These are phyloP conservation scores for Bruguiera sexangula DNA, from an alignment of 345 rosid species.

Conservation along the genomic window DNA sequence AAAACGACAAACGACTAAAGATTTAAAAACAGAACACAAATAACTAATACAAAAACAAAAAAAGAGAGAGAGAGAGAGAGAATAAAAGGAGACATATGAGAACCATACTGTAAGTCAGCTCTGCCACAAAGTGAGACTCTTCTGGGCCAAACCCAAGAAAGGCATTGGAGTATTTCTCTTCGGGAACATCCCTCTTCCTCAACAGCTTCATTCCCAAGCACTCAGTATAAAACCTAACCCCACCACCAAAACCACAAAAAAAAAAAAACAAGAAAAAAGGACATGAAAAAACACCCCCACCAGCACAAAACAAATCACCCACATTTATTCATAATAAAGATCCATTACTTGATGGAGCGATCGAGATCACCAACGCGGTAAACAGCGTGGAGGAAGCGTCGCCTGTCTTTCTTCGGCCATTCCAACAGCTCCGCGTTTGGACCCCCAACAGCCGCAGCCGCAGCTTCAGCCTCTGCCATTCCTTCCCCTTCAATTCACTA, in stretches of 20 bases:
- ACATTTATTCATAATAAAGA: not conserved
- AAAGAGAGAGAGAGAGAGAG: not conserved
- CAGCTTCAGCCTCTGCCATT: conserved; percentile 46
- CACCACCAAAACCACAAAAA: not conserved
- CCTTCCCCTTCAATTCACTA: too few relatives aligned
- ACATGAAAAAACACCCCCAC: not conserved
- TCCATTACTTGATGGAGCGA: conserved; percentile 66
- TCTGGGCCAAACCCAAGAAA: conserved; percentile 92
- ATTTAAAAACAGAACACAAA: not conserved
- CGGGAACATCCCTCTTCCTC: conserved; percentile 88
- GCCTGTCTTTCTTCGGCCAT: conserved; percentile 89
- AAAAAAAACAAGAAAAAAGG: not conserved
- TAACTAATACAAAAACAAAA: not conserved
- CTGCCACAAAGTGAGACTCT: conserved; percentile 68
- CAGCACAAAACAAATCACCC: not conserved
- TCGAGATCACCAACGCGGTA: conserved; percentile 92
- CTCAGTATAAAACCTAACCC: conserved; percentile 75
- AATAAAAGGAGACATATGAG: not conserved
- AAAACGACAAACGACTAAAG: not conserved
- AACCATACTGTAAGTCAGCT: conserved; percentile 79
- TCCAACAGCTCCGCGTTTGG: conserved; percentile 57
- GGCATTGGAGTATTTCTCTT: conserved; percentile 90
- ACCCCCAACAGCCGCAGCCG: conserved; percentile 27
- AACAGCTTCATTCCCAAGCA: conserved; percentile 85
- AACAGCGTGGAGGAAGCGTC: conserved; percentile 82